A percentile compares a stretch with the other conserved stretches of the same genome.
These are phyloP conservation scores for Hymenochaete sp. DNA, from an alignment of 1,284 basidiomycete genomes.

Conservation along the genomic window DNA sequence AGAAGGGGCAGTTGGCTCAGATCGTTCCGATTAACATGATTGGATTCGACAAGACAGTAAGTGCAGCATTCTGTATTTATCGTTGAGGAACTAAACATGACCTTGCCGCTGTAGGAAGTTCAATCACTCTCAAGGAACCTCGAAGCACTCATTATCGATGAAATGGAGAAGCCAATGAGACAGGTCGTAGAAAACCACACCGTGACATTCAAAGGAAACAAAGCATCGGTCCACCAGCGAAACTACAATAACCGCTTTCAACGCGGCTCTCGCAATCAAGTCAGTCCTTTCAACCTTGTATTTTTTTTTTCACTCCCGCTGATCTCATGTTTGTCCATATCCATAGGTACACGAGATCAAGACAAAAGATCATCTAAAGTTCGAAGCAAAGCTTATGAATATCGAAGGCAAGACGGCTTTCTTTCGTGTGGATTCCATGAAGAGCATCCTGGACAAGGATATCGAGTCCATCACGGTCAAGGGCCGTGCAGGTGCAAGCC, in stretches of 20 bases:
- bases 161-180: slow-evolving; percentile 1
- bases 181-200: background rate
- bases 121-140: background rate
- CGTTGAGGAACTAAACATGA: no score
- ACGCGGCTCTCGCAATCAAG: background rate
- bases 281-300: no score
- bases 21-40: slow-evolving; percentile 4
- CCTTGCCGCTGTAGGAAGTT: slow-evolving; percentile 2
- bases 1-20: background rate
- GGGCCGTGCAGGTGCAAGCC: slow-evolving; percentile 3
- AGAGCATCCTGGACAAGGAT: background rate
- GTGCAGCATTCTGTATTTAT: background rate
- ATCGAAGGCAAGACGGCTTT: slow-evolving; percentile 1
- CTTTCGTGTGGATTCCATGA: background rate
- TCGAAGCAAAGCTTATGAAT: no score
- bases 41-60: background rate
- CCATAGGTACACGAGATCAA: no score
- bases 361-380: no score
- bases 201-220: slow-evolving; percentile 1
- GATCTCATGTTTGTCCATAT: no score
- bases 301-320: no score
- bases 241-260: slow-evolving; percentile 1
- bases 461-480: slow-evolving; percentile 5
- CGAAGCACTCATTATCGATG: background rate
- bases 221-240: background rate